These are phyloP conservation scores for Sapria himalayana DNA, from an alignment of 345 rosid genomes.

Conservation along the genomic window DNA sequence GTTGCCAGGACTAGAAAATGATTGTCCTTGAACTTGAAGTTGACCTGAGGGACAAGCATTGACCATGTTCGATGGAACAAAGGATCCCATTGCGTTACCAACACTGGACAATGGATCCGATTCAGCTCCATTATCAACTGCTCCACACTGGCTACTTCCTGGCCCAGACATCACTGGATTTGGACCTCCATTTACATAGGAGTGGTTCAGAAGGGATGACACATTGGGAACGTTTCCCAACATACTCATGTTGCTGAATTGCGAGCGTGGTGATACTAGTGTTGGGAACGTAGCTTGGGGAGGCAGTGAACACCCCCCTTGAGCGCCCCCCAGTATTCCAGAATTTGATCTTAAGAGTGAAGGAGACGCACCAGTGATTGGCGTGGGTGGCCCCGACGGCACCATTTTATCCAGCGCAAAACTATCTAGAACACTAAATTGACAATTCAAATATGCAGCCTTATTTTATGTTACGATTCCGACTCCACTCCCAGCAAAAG, in stretches of 20 bases:
- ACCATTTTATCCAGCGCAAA: conserved; percentile 34
- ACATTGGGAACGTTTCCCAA: conserved; percentile 62
- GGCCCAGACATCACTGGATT: conserved; percentile 30
- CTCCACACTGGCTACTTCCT: conserved; percentile 31
- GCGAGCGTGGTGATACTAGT: conserved; percentile 44
- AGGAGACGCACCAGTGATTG: conserved; percentile 52
- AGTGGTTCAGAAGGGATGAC: conserved; percentile 62
- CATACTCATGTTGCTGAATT: conserved; percentile 55
- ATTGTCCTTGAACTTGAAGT: conserved; percentile 65
- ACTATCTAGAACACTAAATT: conserved; percentile 21
- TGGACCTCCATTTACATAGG: conserved; percentile 60
- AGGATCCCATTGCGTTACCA: conserved; percentile 48
- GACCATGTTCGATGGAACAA: conserved; percentile 39
- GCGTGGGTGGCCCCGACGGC: conserved; percentile 64
- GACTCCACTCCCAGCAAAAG: too few species aligned
- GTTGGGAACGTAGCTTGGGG: conserved; percentile 53
- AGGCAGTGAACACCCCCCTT: conserved; percentile 54
- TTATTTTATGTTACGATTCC: too few species aligned
- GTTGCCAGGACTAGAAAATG: conserved; percentile 40
- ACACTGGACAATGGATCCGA: conserved; percentile 45
- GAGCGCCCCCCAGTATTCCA: conserved; percentile 50
- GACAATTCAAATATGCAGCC: too few species aligned
- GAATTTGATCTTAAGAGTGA: conserved; percentile 56
- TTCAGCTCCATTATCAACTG: conserved; percentile 56
- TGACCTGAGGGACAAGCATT: conserved; percentile 48